A percentile compares a stretch with the other conserved stretches of the same genome.
Evolutionary conservation across 495 filamentous ascomycete genomes (phyloP).

Genomic region (Penicillium salamii): DNA sequence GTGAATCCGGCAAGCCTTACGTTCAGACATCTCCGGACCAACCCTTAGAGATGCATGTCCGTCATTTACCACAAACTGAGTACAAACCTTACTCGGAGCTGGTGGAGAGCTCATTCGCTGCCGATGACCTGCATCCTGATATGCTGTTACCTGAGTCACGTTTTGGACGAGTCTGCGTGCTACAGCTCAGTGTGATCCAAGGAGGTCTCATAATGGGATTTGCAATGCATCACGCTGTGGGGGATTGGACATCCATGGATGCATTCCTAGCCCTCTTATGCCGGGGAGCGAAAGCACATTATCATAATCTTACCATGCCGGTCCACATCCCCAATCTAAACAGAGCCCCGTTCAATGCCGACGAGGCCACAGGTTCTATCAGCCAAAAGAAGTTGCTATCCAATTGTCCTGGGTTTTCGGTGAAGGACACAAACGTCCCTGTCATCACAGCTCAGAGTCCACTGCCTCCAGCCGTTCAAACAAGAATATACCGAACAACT

Average conservation of each 20-base stretch:
- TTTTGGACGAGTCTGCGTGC: conserved; percentile 10
- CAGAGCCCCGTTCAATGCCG: conserved; percentile 17
- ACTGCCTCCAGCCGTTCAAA: not conserved
- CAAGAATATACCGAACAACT: conserved; percentile 17
- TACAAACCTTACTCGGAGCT: conserved; percentile 15
- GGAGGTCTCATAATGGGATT: conserved; percentile 23
- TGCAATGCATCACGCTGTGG: conserved; percentile 19
- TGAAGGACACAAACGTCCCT: conserved; percentile 18
- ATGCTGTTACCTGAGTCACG: conserved; percentile 9
- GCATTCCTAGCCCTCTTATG: conserved; percentile 23
- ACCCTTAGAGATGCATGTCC: conserved; percentile 11
- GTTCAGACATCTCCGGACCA: conserved; percentile 9
- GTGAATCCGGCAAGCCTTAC: conserved; percentile 16
- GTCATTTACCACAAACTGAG: conserved; percentile 9
- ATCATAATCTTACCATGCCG: conserved; percentile 11
- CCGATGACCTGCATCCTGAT: conserved; percentile 9
- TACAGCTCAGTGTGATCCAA: conserved; percentile 23
- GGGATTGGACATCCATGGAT: conserved; percentile 28
- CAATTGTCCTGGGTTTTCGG: conserved; percentile 11
- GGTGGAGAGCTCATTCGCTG: conserved; percentile 14
- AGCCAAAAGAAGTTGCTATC: conserved; percentile 9
- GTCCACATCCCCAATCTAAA: conserved; percentile 20
- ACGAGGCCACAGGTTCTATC: not conserved
- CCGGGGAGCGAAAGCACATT: conserved; percentile 19
- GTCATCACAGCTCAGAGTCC: not conserved